These are phyloP conservation scores for Phytopythium ostracodes DNA, from an alignment of 352 stramenopile genomes.

Conservation along the genomic window DNA sequence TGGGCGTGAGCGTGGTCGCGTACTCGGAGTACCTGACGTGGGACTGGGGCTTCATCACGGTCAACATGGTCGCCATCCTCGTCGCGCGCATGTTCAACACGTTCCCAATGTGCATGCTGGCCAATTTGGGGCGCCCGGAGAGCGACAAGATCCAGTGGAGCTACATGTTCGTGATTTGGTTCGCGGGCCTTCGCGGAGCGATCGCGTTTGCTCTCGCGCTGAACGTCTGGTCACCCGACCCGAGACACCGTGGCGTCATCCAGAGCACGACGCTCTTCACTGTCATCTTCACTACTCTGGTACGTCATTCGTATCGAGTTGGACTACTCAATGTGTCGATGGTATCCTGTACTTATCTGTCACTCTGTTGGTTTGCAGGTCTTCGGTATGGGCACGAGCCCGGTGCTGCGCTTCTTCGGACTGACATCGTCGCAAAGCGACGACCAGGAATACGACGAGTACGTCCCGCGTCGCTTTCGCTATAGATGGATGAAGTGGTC, in stretches of 20 bases:
- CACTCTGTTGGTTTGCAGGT: slow-evolving; percentile 23
- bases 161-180: slow-evolving; percentile 90
- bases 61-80: slow-evolving; percentile 63
- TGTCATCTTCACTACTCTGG: slow-evolving; percentile 77
- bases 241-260: slow-evolving; percentile 57
- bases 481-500: neutral
- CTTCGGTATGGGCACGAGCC: slow-evolving; percentile 73
- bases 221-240: slow-evolving; percentile 57
- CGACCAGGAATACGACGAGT: slow-evolving; percentile 47
- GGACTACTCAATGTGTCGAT: too few relatives aligned
- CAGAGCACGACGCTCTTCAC: slow-evolving; percentile 79
- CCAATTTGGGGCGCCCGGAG: slow-evolving; percentile 58
- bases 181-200: slow-evolving; percentile 89
- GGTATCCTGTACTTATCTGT: too few relatives aligned
- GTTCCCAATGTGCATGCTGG: slow-evolving; percentile 75
- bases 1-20: slow-evolving; percentile 80
- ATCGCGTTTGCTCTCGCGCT: slow-evolving; percentile 88
- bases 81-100: slow-evolving; percentile 67
- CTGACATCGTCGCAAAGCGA: slow-evolving; percentile 39
- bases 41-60: slow-evolving; percentile 82
- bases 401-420: slow-evolving; percentile 50
- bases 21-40: slow-evolving; percentile 77
- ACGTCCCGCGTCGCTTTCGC: slow-evolving; percentile 11
- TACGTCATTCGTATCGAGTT: too few relatives aligned
- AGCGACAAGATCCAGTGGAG: slow-evolving; percentile 67